These are phyloP conservation scores for Clarireedia hainanense DNA, from an alignment of 2,329 filamentous ascomycete species.

Conservation along the genomic window DNA sequence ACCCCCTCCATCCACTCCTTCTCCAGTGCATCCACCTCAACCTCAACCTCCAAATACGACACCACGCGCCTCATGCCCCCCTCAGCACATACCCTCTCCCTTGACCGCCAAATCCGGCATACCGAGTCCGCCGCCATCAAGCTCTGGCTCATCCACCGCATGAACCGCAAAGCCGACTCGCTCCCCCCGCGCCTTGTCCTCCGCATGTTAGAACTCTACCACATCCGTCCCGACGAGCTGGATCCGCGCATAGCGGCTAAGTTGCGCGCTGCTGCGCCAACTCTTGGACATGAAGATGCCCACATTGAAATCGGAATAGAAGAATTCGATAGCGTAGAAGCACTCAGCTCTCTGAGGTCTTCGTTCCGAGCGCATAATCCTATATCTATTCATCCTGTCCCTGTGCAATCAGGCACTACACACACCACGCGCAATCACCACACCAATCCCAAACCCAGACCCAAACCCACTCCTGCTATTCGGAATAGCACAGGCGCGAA, in stretches of 20 bases:
- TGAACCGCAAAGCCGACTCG: slow-evolving; percentile 19
- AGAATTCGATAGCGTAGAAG: not conserved
- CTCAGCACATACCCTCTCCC: slow-evolving; percentile 6
- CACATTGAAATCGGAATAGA: too few relatives aligned
- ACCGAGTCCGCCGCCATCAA: slow-evolving; percentile 18
- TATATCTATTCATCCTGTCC: too few relatives aligned
- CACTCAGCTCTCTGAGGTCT: not conserved
- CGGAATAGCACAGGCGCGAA: not conserved
- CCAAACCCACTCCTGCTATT: not conserved
- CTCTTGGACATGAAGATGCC: too few relatives aligned
- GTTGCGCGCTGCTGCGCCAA: slow-evolving; percentile 1
- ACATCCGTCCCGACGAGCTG: slow-evolving; percentile 19
- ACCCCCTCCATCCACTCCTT: not conserved
- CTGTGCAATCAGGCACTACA: not conserved
- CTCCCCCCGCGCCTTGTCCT: slow-evolving; percentile 17
- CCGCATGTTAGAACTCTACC: slow-evolving; percentile 21
- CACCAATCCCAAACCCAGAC: not conserved
- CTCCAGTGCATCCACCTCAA: not conserved
- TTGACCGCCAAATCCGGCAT: slow-evolving; percentile 3
- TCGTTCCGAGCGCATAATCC: not conserved
- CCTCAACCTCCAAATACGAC: slow-evolving; percentile 7
- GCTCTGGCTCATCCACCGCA: slow-evolving; percentile 19
- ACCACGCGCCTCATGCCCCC: slow-evolving; percentile 19
- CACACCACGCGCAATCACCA: not conserved
- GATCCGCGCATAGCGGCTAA: slow-evolving; percentile 11